Base-by-base conservation (phyloP, 2,329 filamentous ascomycete genomes). In the Talaromyces sp. region DNA sequence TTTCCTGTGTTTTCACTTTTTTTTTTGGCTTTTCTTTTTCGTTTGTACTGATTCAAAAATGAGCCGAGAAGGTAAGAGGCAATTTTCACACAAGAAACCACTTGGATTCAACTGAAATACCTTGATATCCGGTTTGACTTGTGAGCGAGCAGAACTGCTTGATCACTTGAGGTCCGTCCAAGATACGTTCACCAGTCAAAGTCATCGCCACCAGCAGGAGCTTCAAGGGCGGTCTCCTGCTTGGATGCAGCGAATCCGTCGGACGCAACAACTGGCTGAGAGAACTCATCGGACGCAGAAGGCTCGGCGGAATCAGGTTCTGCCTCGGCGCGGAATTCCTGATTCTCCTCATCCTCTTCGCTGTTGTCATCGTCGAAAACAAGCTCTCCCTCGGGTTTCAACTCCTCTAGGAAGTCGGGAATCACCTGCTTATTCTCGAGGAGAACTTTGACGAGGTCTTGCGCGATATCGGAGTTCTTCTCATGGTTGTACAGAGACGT, bases 401-500 rank as follows among this genome's bases (percentile, higher is more conserved):
- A 88, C 0, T 81, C 69, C 69, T 89, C 75, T 0, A 98, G 84
- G 74, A 98, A 98, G 0, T 96, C 91, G 0, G 95, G 95, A 29
- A 99, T 79, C 0, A 82, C 78, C 77, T 97, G 92, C 5, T 88
- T 83, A 5, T 88, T 91, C 78, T 98, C 94, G 0, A 96, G 73
- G 0, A 99, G 83, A 5, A 92, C 88, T 75, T 93, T 93, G 43
- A 92, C 91, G 0, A 99, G 82, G 1, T 90, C 87, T 10, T 85
- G 83, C 0, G 85, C 92, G 49, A 98, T 80, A 2, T 89, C 85
- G 64, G 90, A 86, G 71, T 98, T 91, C 0, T 85, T 82, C 0
- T 93, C 89, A n/a, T 68, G 65, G 29, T 89, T 92, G 82, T 90
- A 98, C 80, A 99, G 94, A 0, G 94, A 97, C 0, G 91, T 94